These are phyloP conservation scores for Exserohilum turcica DNA, from an alignment of 2,329 filamentous ascomycete genomes.

Conservation along the genomic window DNA sequence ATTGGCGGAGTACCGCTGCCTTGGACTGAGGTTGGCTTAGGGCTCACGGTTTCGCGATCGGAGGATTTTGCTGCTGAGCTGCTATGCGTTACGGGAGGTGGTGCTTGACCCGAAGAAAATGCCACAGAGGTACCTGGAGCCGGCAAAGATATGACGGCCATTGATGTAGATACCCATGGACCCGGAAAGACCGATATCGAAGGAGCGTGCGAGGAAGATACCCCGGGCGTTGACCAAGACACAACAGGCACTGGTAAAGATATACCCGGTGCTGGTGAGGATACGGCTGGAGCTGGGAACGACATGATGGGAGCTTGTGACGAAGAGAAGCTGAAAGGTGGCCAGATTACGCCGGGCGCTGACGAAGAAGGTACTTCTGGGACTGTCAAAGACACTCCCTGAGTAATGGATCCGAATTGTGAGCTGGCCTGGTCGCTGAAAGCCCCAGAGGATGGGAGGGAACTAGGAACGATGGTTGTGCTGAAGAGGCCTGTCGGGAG, in stretches of 20 bases:
- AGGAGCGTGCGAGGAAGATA: too few relatives aligned
- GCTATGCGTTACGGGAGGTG: background rate
- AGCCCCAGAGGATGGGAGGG: background rate
- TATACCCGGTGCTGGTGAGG: too few relatives aligned
- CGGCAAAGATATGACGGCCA: background rate
- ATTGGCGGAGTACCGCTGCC: background rate
- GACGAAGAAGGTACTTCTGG: too few relatives aligned
- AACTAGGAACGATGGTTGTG: background rate
- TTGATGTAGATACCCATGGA: too few relatives aligned
- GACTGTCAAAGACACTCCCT: background rate
- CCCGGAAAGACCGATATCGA: too few relatives aligned
- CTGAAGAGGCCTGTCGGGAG: background rate
- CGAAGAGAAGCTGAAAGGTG: too few relatives aligned
- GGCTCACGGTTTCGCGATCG: background rate
- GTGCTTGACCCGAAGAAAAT: background rate
- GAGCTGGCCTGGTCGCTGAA: background rate
- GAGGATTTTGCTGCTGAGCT: background rate
- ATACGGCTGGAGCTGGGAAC: too few relatives aligned
- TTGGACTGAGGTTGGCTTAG: background rate
- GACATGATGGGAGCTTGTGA: too few relatives aligned
- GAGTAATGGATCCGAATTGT: background rate
- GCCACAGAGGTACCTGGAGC: background rate
- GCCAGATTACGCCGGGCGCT: too few relatives aligned
- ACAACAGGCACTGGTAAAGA: too few relatives aligned
- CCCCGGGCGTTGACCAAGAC: too few relatives aligned